Conservation (phyloP, 306 rosid genomes). For the Luffa aegyptiaca region DNA sequence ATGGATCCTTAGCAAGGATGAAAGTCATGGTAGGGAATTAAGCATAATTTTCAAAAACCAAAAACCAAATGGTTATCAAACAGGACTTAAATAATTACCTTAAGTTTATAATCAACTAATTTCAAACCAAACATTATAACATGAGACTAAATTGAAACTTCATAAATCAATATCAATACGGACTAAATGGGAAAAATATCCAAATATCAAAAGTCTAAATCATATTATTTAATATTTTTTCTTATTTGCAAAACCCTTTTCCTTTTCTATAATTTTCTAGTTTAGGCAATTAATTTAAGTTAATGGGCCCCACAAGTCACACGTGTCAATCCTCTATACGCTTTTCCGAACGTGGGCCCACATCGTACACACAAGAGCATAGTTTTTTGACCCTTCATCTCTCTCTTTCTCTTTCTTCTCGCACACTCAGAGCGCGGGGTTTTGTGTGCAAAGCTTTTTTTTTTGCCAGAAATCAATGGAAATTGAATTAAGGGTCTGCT, state of each 20-base stretch:
- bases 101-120: no score
- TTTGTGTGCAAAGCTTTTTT: background rate
- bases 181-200: no score
- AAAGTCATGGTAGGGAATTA: no score
- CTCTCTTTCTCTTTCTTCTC: background rate
- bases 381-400: background rate
- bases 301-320: background rate
- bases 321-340: background rate
- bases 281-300: background rate
- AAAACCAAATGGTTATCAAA: no score
- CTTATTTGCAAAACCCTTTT: background rate
- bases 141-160: no score
- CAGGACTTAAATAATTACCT: no score
- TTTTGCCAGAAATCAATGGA: background rate
- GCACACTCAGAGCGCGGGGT: background rate
- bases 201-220: background rate
- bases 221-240: background rate
- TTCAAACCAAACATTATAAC: no score
- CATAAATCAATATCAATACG: no score
- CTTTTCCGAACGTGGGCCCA: background rate
- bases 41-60: no score
- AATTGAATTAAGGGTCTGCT: conserved; percentile 5
- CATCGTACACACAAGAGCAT: background rate
- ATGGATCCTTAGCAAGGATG: no score
- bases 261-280: background rate